Evolutionary conservation across 495 filamentous ascomycete species (phyloP).

Genomic region (Clohesyomyces aquaticus): DNA sequence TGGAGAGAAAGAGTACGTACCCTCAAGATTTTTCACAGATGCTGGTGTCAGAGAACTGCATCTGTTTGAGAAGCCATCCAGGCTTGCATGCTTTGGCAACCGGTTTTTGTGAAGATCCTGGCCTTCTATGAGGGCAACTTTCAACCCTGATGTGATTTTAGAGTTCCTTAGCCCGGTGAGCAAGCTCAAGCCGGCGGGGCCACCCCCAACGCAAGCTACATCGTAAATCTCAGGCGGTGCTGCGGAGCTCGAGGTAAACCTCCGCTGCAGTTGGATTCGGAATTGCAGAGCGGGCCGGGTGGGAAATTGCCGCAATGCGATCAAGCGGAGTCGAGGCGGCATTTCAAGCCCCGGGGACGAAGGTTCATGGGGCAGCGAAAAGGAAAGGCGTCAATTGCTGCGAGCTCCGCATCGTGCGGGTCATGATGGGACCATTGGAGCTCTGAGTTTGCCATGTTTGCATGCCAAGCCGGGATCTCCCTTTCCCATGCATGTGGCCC

Average conservation of each 20-base stretch:
- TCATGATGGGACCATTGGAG: too few species aligned
- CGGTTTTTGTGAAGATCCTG: conserved; percentile 74
- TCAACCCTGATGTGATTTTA: conserved; percentile 72
- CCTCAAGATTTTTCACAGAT: conserved; percentile 58
- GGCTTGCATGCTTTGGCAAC: conserved; percentile 62
- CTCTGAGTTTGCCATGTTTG: background rate
- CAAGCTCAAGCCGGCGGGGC: conserved; percentile 91
- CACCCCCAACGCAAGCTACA: conserved; percentile 93
- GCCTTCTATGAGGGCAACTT: conserved; percentile 85
- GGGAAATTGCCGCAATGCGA: conserved; percentile 8
- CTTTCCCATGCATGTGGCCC: too few species aligned
- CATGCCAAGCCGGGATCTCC: too few species aligned
- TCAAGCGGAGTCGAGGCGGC: conserved; percentile 34
- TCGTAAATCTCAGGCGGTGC: conserved; percentile 72
- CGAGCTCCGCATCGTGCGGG: background rate
- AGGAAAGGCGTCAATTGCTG: background rate
- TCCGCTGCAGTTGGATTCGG: conserved; percentile 13
- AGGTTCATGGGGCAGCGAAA: conserved; percentile 13
- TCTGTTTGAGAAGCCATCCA: conserved; percentile 81
- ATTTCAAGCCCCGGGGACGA: conserved; percentile 26
- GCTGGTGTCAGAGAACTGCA: conserved; percentile 91
- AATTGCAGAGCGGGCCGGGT: background rate
- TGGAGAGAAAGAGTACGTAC: conserved; percentile 20
- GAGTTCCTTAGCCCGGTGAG: conserved; percentile 82
- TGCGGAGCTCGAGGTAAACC: conserved; percentile 30